Conservation (phyloP, 2,329 filamentous ascomycete genomes). For the Pseudogymnoascus sp. region DNA sequence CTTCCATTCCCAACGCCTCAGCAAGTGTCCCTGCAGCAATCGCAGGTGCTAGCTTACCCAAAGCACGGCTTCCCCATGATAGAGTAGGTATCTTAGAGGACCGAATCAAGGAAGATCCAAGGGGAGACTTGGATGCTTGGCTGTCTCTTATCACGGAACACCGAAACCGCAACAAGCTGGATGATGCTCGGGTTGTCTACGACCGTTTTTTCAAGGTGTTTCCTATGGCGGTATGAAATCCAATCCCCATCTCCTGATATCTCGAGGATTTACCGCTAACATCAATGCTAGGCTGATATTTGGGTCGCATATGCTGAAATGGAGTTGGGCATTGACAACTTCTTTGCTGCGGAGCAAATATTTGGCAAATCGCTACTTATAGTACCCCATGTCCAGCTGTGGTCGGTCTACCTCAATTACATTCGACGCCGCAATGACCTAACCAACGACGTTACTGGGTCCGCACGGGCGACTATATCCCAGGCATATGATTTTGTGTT, state of each 20-base stretch:
- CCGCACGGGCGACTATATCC: constrained; percentile 69
- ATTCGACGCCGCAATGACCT: constrained; percentile 86
- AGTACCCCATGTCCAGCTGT: constrained; percentile 77
- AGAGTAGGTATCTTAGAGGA: constrained; percentile 57
- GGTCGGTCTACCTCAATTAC: constrained; percentile 91
- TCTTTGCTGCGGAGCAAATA: constrained; percentile 69
- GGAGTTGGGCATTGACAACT: constrained; percentile 81
- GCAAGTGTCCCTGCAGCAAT: not conserved
- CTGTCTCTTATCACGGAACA: constrained; percentile 77
- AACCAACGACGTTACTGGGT: constrained; percentile 65
- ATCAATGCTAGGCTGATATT: constrained; percentile 62
- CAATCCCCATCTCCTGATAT: constrained; percentile 12
- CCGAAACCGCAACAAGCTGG: constrained; percentile 69
- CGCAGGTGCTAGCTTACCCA: constrained; percentile 18
- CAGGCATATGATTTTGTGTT: constrained; percentile 91
- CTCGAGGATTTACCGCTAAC: constrained; percentile 27
- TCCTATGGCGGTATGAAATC: constrained; percentile 72
- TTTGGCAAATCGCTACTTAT: constrained; percentile 72
- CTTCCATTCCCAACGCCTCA: constrained; percentile 10
- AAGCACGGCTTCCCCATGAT: constrained; percentile 30
- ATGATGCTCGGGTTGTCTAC: constrained; percentile 72
- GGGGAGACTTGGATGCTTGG: constrained; percentile 91
- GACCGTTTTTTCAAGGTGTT: constrained; percentile 83
- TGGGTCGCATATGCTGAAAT: constrained; percentile 86
- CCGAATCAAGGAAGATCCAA: constrained; percentile 83